Conservation (phyloP, 129 eudicot species). For the Rutidosis leptorrhynchoides region DNA sequence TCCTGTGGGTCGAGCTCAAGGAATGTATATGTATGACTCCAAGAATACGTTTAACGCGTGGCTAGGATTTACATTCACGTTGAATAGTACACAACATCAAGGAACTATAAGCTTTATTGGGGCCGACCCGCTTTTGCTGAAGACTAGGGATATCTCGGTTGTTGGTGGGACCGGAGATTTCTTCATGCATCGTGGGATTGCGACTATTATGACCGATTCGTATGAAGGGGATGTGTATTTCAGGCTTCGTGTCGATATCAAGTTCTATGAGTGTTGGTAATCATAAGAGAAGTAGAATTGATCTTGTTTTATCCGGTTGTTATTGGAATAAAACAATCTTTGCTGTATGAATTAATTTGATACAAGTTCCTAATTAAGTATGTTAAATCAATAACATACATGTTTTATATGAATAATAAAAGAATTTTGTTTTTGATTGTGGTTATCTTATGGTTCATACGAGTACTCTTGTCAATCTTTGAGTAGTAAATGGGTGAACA, state of each 20-base stretch:
- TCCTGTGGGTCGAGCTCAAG: slow-evolving; percentile 65
- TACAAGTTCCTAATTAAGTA: not conserved
- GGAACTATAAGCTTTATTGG: slow-evolving; percentile 59
- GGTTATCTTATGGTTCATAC: not conserved
- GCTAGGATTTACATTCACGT: slow-evolving; percentile 58
- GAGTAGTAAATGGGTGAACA: too few relatives aligned
- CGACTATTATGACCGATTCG: slow-evolving; percentile 58
- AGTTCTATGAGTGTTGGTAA: slow-evolving; percentile 76
- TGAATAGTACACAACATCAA: slow-evolving; percentile 45
- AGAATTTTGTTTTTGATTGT: not conserved
- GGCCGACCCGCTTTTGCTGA: slow-evolving; percentile 48
- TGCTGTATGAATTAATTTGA: not conserved
- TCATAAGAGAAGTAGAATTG: not conserved
- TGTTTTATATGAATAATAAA: not conserved
- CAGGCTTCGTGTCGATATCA: slow-evolving; percentile 61
- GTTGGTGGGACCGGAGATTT: slow-evolving; percentile 85
- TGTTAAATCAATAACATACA: not conserved
- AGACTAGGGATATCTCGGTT: slow-evolving; percentile 63
- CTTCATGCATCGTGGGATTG: slow-evolving; percentile 72
- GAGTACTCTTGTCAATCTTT: too few relatives aligned
- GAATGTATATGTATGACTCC: slow-evolving; percentile 47
- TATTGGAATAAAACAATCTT: not conserved
- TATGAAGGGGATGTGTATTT: slow-evolving; percentile 66
- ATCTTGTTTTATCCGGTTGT: not conserved
- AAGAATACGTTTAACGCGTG: slow-evolving; percentile 47